These are phyloP conservation scores for Penicillium sp. DNA, from an alignment of 2,329 filamentous ascomycete genomes.

Conservation along the genomic window DNA sequence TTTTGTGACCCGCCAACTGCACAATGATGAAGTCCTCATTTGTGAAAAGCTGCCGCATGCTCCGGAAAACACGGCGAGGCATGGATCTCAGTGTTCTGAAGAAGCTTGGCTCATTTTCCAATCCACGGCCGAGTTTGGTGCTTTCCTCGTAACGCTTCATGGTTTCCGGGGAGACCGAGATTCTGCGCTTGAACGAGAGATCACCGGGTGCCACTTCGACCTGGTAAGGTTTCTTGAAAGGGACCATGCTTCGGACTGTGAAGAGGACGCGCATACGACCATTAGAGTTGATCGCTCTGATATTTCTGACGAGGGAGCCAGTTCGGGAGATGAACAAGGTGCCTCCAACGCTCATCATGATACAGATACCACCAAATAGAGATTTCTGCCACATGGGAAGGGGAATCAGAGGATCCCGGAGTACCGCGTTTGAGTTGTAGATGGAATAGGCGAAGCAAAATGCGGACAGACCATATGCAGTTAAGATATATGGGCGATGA, in stretches of 20 bases:
- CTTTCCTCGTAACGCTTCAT: slow-evolving; percentile 19
- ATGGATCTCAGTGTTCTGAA: slow-evolving; percentile 30
- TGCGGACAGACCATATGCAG: slow-evolving; percentile 56
- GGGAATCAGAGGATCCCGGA: slow-evolving; percentile 51
- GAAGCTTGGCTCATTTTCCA: slow-evolving; percentile 24
- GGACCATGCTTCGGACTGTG: slow-evolving; percentile 35
- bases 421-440: slow-evolving; percentile 52
- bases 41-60: slow-evolving; percentile 39
- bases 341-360: slow-evolving; percentile 60
- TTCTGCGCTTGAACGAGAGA: slow-evolving; percentile 22
- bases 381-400: slow-evolving; percentile 57
- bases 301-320: slow-evolving; percentile 55
- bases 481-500: slow-evolving; percentile 61
- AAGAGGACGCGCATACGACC: slow-evolving; percentile 35
- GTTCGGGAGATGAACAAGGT: slow-evolving; percentile 59
- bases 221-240: slow-evolving; percentile 38
- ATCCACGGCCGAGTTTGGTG: slow-evolving; percentile 13
- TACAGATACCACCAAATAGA: slow-evolving; percentile 57
- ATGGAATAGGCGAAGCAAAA: slow-evolving; percentile 54
- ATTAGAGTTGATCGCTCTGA: slow-evolving; percentile 50
- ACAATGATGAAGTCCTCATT: slow-evolving; percentile 42
- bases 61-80: slow-evolving; percentile 34
- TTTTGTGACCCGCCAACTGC: slow-evolving; percentile 35
- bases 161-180: slow-evolving; percentile 34
- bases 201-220: slow-evolving; percentile 31